These are phyloP conservation scores for Mucor racemosus DNA, from an alignment of 371 early-diverging fungal genomes.

Conservation along the genomic window DNA sequence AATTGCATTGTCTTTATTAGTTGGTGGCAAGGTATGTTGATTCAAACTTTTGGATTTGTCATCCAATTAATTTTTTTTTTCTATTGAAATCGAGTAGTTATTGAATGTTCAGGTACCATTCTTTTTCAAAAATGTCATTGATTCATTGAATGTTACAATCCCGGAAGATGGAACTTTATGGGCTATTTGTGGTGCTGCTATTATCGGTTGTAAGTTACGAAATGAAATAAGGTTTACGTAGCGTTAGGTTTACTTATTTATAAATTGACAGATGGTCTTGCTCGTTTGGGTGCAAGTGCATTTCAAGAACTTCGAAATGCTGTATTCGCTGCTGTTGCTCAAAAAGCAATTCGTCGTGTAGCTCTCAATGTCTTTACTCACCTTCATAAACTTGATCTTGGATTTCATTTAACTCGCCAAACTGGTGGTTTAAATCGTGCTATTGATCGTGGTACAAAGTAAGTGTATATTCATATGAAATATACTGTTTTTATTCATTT, in stretches of 20 bases:
- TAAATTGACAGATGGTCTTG: conserved; percentile 73
- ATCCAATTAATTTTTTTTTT: background rate
- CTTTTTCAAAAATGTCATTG: conserved; percentile 90
- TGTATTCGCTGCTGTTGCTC: conserved; percentile 94
- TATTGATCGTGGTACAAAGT: conserved; percentile 97
- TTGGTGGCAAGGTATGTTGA: conserved; percentile 69
- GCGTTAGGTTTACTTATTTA: background rate
- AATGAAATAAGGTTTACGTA: background rate
- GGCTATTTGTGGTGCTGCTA: conserved; percentile 82
- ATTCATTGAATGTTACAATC: conserved; percentile 63
- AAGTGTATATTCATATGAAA: conserved; percentile 6
- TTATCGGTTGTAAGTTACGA: conserved; percentile 79
- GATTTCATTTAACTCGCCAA: conserved; percentile 89
- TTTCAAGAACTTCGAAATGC: conserved; percentile 94
- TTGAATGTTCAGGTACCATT: conserved; percentile 95
- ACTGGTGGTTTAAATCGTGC: conserved; percentile 95
- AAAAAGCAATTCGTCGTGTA: conserved; percentile 89
- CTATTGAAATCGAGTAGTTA: conserved; percentile 43
- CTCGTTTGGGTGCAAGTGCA: conserved; percentile 81
- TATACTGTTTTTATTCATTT: too few species aligned
- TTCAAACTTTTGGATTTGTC: background rate
- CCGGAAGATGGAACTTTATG: conserved; percentile 68
- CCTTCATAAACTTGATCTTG: conserved; percentile 82
- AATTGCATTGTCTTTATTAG: conserved; percentile 76
- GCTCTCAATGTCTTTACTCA: conserved; percentile 89